Conservation (phyloP, 202 grass and related monocot genomes). For the Panicum virgatum region DNA sequence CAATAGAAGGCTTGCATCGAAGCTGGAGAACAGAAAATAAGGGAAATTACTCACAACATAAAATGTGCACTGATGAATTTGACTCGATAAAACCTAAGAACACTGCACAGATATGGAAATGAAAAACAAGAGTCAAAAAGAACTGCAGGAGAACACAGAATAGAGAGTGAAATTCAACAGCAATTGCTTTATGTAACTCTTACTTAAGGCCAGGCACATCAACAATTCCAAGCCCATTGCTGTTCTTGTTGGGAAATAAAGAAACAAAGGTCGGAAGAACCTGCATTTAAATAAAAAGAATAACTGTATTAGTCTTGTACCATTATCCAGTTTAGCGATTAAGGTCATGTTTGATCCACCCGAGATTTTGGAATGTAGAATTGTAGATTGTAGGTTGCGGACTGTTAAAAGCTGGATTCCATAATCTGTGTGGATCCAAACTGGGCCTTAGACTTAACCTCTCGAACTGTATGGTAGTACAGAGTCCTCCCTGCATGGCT, state of each 20-base stretch:
- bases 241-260: constrained; percentile 67
- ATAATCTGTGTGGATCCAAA: no score
- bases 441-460: not conserved
- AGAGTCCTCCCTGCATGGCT: not conserved
- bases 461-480: no score
- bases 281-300: constrained; percentile 53
- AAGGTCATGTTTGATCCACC: no score
- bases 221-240: constrained; percentile 64
- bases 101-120: not conserved
- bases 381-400: no score
- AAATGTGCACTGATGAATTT: not conserved
- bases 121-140: constrained; percentile 17
- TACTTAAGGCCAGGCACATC: constrained; percentile 82
- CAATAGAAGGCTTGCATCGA: constrained; percentile 74
- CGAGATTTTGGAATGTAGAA: no score
- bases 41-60: not conserved
- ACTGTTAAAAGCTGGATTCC: no score
- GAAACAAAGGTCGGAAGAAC: constrained; percentile 84
- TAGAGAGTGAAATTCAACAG: constrained; percentile 17
- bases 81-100: not conserved
- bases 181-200: constrained; percentile 29
- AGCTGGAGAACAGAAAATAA: constrained; percentile 50
- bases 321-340: constrained; percentile 7
- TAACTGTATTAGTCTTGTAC: not conserved
- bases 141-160: not conserved